Conservation (phyloP, 805 yeast species). For the Candida nonsorbophila region DNA sequence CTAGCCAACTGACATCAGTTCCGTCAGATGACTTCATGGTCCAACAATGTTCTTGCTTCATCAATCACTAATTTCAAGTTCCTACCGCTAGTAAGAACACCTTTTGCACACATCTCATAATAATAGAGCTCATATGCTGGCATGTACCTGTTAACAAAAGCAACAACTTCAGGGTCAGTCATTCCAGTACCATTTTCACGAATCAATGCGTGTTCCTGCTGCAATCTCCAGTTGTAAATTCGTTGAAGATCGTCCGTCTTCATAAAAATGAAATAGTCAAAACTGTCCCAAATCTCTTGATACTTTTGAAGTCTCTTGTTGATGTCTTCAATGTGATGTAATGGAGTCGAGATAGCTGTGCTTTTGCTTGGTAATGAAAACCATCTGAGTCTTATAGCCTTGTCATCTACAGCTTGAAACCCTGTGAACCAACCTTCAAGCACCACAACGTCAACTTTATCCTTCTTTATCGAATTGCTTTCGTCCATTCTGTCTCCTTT, state of each 20-base stretch:
- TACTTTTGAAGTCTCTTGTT: conserved; percentile 52
- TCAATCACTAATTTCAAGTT: neutral
- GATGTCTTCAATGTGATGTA: conserved; percentile 32
- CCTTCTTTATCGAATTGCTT: conserved; percentile 7
- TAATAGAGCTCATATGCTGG: conserved; percentile 77
- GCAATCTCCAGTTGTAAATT: conserved; percentile 74
- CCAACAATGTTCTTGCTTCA: neutral
- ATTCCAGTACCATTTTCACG: conserved; percentile 61
- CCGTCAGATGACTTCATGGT: no score
- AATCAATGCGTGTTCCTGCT: conserved; percentile 67
- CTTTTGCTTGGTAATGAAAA: conserved; percentile 2
- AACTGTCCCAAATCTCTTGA: conserved; percentile 49
- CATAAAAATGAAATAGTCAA: conserved; percentile 58
- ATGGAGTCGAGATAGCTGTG: conserved; percentile 10
- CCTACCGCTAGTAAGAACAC: conserved; percentile 7
- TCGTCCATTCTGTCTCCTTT: conserved; percentile 73
- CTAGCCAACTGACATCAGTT: no score
- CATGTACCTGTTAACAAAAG: conserved; percentile 80
- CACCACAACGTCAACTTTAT: conserved; percentile 57
- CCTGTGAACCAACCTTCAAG: conserved; percentile 97
- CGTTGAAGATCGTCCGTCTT: conserved; percentile 54
- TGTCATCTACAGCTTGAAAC: conserved; percentile 33
- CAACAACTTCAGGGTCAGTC: conserved; percentile 63
- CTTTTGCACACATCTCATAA: conserved; percentile 33
- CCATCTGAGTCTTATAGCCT: conserved; percentile 8